Conservation (phyloP, 495 filamentous ascomycete genomes). For the Hypoxylon lienhwacheense region DNA sequence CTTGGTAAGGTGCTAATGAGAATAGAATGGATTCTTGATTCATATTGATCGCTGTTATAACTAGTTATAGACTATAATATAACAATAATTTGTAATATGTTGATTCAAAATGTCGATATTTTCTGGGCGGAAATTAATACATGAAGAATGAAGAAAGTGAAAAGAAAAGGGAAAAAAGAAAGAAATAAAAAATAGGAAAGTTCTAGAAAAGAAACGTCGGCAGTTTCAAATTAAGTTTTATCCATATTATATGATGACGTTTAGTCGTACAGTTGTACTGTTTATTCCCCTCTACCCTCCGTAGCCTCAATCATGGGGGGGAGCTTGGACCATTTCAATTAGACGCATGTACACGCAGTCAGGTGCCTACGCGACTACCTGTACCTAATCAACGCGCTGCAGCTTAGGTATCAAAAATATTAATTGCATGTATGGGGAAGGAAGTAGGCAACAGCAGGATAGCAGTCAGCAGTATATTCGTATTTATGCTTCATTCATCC, state of each 20-base stretch:
- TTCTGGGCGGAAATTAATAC: no score
- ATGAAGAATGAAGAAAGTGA: no score
- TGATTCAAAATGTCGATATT: no score
- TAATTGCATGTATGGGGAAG: no score
- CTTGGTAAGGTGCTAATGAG: conserved; percentile 72
- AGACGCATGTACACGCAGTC: conserved; percentile 40
- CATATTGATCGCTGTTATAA: conserved; percentile 23
- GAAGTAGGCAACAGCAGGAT: no score
- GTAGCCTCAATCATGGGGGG: conserved; percentile 17
- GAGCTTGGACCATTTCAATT: conserved; percentile 32
- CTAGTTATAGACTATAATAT: not conserved
- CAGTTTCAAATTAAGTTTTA: conserved; percentile 9
- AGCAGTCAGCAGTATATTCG: no score
- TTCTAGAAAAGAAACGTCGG: conserved; percentile 6
- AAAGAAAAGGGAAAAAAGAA: not conserved
- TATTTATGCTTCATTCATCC: no score
- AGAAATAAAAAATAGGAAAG: not conserved
- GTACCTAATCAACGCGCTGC: conserved; percentile 7
- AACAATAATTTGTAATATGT: no score
- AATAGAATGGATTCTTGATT: conserved; percentile 43
- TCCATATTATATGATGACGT: conserved; percentile 17
- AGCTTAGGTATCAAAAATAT: not conserved
- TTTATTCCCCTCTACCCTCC: conserved; percentile 19
- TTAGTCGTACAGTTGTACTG: conserved; percentile 15
- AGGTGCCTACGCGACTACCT: conserved; percentile 33